Conservation (phyloP, 768 basidiomycete species). For the Mycena albidolilacea region DNA sequence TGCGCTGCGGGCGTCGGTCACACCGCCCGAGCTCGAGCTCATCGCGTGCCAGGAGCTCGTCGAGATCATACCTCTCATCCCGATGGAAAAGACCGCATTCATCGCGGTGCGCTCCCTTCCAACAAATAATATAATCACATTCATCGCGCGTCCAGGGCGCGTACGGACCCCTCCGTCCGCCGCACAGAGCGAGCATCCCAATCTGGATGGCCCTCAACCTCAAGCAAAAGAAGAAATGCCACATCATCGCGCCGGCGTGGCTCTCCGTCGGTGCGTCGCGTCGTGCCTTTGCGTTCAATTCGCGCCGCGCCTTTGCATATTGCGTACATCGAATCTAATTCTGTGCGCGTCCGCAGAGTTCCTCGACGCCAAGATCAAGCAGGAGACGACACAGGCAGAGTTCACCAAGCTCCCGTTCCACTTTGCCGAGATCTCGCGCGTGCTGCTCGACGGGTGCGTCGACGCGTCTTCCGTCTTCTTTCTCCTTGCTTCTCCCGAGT, state of each 20-base stretch:
- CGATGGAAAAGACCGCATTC: slow-evolving; percentile 93
- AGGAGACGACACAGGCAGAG: slow-evolving; percentile 79
- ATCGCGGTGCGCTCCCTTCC: slow-evolving; percentile 75
- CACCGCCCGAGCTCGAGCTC: slow-evolving; percentile 90
- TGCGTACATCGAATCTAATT: too few relatives aligned
- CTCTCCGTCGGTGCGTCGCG: slow-evolving; percentile 79
- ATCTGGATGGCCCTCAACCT: slow-evolving; percentile 97
- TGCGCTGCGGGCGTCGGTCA: slow-evolving; percentile 77
- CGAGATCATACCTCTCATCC: slow-evolving; percentile 89
- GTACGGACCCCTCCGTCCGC: slow-evolving; percentile 94
- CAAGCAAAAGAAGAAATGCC: slow-evolving; percentile 95
- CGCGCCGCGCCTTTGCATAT: too few relatives aligned
- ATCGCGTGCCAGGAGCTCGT: slow-evolving; percentile 88
- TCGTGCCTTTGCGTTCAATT: neutral
- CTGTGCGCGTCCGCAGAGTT: too few relatives aligned
- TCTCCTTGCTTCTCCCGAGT: neutral
- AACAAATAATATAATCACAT: slow-evolving; percentile 31
- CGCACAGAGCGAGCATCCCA: slow-evolving; percentile 87
- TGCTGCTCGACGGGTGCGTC: slow-evolving; percentile 92
- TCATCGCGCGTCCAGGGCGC: slow-evolving; percentile 73
- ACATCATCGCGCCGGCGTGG: slow-evolving; percentile 94
- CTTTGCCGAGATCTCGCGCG: slow-evolving; percentile 91
- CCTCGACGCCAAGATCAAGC: slow-evolving; percentile 79
- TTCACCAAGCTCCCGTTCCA: slow-evolving; percentile 91
- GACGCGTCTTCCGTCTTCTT: neutral